Base-by-base conservation (phyloP, 1,139 yeast species). In the Zygoascus sp. region DNA sequence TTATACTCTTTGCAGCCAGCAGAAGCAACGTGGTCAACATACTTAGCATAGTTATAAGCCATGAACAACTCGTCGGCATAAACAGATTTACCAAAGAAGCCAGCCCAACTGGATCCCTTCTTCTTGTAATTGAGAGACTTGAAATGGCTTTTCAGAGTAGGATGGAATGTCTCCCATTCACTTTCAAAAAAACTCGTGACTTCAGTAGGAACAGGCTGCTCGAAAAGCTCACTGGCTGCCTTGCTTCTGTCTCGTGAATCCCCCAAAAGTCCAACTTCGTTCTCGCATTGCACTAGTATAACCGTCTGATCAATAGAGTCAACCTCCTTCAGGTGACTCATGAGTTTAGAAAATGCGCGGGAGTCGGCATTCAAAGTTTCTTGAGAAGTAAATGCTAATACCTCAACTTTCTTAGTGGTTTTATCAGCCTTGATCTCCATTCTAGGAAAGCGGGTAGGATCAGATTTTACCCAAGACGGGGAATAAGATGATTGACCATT, bases 51-150 rank as follows among this genome's bases (percentile, higher is more conserved):
- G 17, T 47, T 42, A 30, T 47, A 50, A 5, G 52, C 46, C 52
- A 50, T 50, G 42, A 50, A 50, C 9, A 50, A n/a, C 30, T 50
- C 52, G n/a, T 50, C 47, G 10, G 50, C 44, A 9, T 21, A 34
- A 2, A 13, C 22, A 15, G 42, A 32, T 2, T 25, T 11, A 8
- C 52, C 50, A 45, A 50, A 50, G 5, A 45, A 44, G 21, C 45
- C 36, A 2, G 22, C 8, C 52, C 52, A 50, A 27, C 42, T 32
- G 3, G 36, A 32, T 2, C 20, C 21, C 5, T 36, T 16, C 6
- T 22, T 21, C 10, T 41, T 21, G n/a, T 40, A 38, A 5, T 27
- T 11, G 20, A 50, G 43, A 11, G 40, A 23, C 20, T 41, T 35
- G n/a, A 25, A 25, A 25, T 25, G 3, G n/a, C 8, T 25, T 21